A percentile compares a stretch with the other conserved stretches of the same genome.
Conservation (phyloP, 108 stramenopile genomes). For the Phaeodactylum tricornutum region DNA sequence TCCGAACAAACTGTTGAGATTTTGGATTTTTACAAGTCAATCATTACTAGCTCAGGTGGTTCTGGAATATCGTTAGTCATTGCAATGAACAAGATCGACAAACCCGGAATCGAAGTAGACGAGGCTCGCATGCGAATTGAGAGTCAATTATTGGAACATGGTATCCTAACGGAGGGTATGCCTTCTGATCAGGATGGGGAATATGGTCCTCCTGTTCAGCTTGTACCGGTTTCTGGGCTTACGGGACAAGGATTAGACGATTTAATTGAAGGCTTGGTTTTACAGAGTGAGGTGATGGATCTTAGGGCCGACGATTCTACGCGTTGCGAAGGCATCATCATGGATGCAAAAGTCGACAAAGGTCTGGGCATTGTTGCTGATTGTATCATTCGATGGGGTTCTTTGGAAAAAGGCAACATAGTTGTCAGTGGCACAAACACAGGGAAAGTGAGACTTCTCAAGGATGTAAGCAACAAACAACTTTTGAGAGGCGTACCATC, state of each 20-base stretch:
- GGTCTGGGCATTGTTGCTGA: slow-evolving; percentile 77
- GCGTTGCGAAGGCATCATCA: slow-evolving; percentile 69
- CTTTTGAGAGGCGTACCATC: slow-evolving; percentile 59
- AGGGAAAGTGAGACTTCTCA: slow-evolving; percentile 61
- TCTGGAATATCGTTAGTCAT: slow-evolving; percentile 79
- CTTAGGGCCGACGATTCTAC: slow-evolving; percentile 70
- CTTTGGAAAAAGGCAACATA: slow-evolving; percentile 49
- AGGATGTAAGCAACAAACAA: slow-evolving; percentile 51
- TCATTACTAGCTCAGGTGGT: slow-evolving; percentile 46
- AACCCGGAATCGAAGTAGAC: slow-evolving; percentile 72
- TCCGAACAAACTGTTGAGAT: slow-evolving; percentile 92
- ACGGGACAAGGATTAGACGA: slow-evolving; percentile 89
- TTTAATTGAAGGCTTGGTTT: slow-evolving; percentile 64
- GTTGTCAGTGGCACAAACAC: slow-evolving; percentile 66
- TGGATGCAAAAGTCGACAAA: slow-evolving; percentile 73
- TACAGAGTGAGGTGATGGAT: slow-evolving; percentile 82
- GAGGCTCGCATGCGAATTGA: slow-evolving; percentile 70
- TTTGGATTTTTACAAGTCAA: slow-evolving; percentile 83
- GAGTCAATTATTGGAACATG: slow-evolving; percentile 82
- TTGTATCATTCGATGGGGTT: slow-evolving; percentile 75
- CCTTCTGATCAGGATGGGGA: slow-evolving; percentile 32
- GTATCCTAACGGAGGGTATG: slow-evolving; percentile 55
- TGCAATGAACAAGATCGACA: slow-evolving; percentile 94
- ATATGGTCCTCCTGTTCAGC: slow-evolving; percentile 75
- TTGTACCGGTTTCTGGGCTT: slow-evolving; percentile 81